These are phyloP conservation scores for Pythium oligandrum DNA, from an alignment of 352 stramenopile genomes.

Conservation along the genomic window DNA sequence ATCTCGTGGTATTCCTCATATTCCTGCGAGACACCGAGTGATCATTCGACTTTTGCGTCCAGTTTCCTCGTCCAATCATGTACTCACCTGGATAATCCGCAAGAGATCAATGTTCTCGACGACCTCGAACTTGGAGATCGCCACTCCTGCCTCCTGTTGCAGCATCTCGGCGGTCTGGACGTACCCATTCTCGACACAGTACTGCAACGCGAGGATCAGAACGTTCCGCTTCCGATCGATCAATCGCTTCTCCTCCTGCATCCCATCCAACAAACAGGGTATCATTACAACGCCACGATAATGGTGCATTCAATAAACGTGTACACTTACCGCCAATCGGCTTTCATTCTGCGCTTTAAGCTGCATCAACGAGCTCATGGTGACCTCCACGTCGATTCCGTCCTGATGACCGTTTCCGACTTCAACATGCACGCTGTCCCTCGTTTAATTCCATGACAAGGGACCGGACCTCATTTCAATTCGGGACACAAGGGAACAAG, in stretches of 20 bases:
- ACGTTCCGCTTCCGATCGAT: conserved; percentile 86
- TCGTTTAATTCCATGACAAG: too few species aligned
- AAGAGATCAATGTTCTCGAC: conserved; percentile 91
- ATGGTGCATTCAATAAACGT: too few species aligned
- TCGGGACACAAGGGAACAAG: conserved; percentile 3
- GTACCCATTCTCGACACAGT: conserved; percentile 85
- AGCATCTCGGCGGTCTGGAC: conserved; percentile 80
- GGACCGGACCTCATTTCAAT: not conserved
- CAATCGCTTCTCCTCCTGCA: conserved; percentile 80
- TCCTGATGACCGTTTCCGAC: too few species aligned
- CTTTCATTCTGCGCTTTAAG: conserved; percentile 83
- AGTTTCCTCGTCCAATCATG: not conserved
- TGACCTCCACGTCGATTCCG: not conserved
- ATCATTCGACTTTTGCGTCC: not conserved
- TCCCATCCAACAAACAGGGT: conserved; percentile 1
- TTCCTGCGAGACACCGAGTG: conserved; percentile 38
- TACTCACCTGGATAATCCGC: conserved; percentile 66
- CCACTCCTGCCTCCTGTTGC: conserved; percentile 79
- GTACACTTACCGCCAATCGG: conserved; percentile 42
- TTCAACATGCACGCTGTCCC: too few species aligned
- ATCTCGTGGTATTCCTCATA: conserved; percentile 92
- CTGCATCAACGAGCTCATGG: conserved; percentile 81
- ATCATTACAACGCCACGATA: not conserved
- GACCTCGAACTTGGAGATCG: conserved; percentile 87
- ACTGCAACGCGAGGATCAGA: conserved; percentile 80